Base-by-base conservation (phyloP, 2,329 filamentous ascomycete species). In the Aspergillus thermomutatus region DNA sequence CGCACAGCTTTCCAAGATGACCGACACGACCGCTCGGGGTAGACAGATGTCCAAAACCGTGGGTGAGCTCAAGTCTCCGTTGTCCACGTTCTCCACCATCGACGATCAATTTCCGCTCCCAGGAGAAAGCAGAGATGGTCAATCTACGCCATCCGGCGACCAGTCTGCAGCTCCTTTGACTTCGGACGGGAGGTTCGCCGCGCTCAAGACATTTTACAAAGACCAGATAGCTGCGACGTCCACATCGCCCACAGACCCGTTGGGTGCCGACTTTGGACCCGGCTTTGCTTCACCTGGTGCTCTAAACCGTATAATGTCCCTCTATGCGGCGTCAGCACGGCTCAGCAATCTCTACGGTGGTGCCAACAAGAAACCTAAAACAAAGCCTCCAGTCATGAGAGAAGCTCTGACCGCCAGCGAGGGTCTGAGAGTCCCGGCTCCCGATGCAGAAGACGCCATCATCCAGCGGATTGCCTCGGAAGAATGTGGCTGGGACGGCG, bases 251-350 rank as follows among this genome's bases (percentile, higher is more conserved):
- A 74, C 75, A 4, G 82, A 83, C 1, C 74, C 75, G 49, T 74
- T 86, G 27, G 87, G 87, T 9, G 67, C 71, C 0, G 74, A 77
- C 46, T 70, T 74, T 52, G 72, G 70, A 1, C 60, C 63, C 60
- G 79, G 79, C 46, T 87, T 86, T 73, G 83, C 82, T 28, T 96
- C 92, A 0, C 92, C 93, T 0, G 89, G 86, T 4, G 90, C 91
- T 9, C 78, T 97, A 53, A 88, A 90, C 26, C 87, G 93, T 31
- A 94, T 97, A 67, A 95, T 97, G 91, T 92, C 86, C 60, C 80
- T 97, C 26, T 97, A 97, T 75, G 91, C 90, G 0, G 75, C 73
- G 2, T 73, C 74, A 0, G 80, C 80, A 7, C 64, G 70, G 0
- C 82, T 85, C 54, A 84, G 80, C 61, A 83, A 79, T 53, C 80